Evolutionary conservation across 306 rosid genomes (phyloP).

Genomic region (Erythrophleum fordii): DNA sequence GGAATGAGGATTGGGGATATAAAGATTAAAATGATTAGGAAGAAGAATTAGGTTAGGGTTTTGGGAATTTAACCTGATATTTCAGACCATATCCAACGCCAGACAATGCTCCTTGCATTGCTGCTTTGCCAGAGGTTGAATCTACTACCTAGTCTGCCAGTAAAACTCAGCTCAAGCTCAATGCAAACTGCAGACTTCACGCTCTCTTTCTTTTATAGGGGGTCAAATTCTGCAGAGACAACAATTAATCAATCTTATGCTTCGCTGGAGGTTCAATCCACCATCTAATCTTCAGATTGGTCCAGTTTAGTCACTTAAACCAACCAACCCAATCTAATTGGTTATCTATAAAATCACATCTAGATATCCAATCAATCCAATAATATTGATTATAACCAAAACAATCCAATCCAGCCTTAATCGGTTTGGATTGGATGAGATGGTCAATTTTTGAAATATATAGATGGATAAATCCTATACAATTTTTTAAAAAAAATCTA

Average conservation of each 20-base stretch:
- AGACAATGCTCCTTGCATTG: conserved; percentile 96
- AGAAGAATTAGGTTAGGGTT: conserved; percentile 18
- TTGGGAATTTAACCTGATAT: conserved; percentile 69
- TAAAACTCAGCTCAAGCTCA: not conserved
- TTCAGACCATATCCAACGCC: conserved; percentile 91
- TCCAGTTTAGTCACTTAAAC: not conserved
- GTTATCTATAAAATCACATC: not conserved
- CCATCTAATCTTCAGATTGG: not conserved
- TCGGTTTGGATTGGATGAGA: no score
- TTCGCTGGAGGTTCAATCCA: not conserved
- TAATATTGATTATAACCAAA: not conserved
- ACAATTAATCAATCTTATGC: not conserved
- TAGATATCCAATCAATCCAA: not conserved
- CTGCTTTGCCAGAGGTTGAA: conserved; percentile 37
- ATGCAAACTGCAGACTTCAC: not conserved
- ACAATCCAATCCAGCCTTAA: not conserved
- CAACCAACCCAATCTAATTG: not conserved
- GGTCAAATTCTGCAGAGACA: not conserved
- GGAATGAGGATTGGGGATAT: conserved; percentile 9
- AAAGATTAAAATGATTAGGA: not conserved
- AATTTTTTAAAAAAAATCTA: no score
- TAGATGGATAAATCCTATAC: no score
- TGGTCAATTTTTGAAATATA: no score
- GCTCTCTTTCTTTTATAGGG: not conserved
- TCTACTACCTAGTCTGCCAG: conserved; percentile 10